Evolutionary conservation across 495 filamentous ascomycete genomes (phyloP).

Genomic region (Friedmanniomyces endolithicus): DNA sequence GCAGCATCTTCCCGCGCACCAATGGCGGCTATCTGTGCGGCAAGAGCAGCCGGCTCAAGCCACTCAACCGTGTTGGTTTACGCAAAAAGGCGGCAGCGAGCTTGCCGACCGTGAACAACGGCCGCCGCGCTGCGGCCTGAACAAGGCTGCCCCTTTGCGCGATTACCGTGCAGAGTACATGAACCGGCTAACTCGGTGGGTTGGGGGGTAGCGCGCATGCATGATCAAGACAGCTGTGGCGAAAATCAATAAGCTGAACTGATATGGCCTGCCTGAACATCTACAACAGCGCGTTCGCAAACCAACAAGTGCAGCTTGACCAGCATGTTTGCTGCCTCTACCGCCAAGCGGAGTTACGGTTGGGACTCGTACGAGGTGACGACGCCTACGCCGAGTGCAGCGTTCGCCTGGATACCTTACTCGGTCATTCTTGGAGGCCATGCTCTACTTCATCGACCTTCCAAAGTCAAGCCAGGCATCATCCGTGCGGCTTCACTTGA

Average conservation of each 20-base stretch:
- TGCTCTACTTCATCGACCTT: no score
- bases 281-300: neutral
- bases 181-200: neutral
- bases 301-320: neutral
- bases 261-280: no score
- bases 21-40: neutral
- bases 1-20: neutral
- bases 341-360: neutral
- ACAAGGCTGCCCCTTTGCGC: neutral
- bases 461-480: no score
- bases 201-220: neutral
- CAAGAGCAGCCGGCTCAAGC: neutral
- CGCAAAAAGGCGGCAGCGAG: neutral
- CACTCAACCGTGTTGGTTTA: neutral
- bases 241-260: no score
- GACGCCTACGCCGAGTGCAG: constrained; percentile 7
- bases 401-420: no score
- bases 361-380: neutral
- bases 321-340: neutral
- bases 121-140: neutral
- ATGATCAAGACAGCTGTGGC: neutral
- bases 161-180: neutral
- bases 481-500: no score
- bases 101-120: neutral
- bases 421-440: no score